Evolutionary conservation across 2,329 filamentous ascomycete species (phyloP).

Genomic region (Microdochium trichocladiopsis): DNA sequence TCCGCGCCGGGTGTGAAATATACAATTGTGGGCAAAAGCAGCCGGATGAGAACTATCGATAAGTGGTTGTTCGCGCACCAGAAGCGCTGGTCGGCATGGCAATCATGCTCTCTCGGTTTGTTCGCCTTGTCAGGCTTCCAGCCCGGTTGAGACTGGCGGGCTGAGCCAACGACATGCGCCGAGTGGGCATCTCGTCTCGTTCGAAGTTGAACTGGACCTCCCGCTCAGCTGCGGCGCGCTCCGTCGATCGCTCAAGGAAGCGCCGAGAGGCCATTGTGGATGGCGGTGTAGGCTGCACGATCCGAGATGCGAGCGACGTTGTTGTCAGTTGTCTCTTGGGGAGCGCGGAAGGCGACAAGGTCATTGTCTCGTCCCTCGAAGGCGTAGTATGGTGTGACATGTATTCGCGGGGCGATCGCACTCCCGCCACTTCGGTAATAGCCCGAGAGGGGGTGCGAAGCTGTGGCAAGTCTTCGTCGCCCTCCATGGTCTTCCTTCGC

Average conservation of each 20-base stretch:
- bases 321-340: slow-evolving; percentile 29
- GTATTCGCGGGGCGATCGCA: slow-evolving; percentile 30
- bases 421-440: slow-evolving; percentile 41
- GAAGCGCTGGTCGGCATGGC: slow-evolving; percentile 25
- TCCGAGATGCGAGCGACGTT: slow-evolving; percentile 16
- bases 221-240: slow-evolving; percentile 33
- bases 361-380: slow-evolving; percentile 21
- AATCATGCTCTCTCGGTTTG: slow-evolving; percentile 35
- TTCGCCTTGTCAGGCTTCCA: slow-evolving; percentile 35
- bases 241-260: slow-evolving; percentile 40
- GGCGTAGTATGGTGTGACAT: slow-evolving; percentile 25
- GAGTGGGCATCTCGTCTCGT: slow-evolving; percentile 34
- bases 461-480: slow-evolving; percentile 41
- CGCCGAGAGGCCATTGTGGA: slow-evolving; percentile 30
- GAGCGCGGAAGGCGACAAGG: slow-evolving; percentile 35
- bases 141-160: slow-evolving; percentile 32
- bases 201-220: slow-evolving; percentile 27
- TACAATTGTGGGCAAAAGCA: background rate
- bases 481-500: slow-evolving; percentile 37
- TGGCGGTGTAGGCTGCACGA: slow-evolving; percentile 30
- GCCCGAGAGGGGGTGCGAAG: slow-evolving; percentile 53
- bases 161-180: slow-evolving; percentile 35
- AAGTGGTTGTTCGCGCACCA: slow-evolving; percentile 10
- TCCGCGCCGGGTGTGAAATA: background rate
- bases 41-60: slow-evolving; percentile 24